phyloP scores from a whole-genome alignment of 352 stramenopile genomes.

The Ophiocytium majus region DNA sequence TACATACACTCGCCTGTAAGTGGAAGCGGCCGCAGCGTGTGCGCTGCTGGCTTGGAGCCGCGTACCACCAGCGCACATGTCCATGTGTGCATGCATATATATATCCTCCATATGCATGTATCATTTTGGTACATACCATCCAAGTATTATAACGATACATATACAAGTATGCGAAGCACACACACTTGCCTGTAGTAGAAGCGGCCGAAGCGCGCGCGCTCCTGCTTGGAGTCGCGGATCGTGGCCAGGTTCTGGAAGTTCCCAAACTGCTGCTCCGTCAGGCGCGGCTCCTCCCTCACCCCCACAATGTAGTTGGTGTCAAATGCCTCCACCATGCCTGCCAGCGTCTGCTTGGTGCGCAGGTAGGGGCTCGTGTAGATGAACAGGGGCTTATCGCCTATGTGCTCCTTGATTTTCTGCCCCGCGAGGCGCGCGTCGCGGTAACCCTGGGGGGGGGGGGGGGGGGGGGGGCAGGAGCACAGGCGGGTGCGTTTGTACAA shows the following conservation, averaged over 20 bases:
- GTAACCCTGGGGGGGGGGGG: slow-evolving; percentile 29
- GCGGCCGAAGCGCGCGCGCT: slow-evolving; percentile 67
- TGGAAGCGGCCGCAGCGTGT: no score
- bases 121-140: no score
- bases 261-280: slow-evolving; percentile 70
- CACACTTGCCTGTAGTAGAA: slow-evolving; percentile 72
- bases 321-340: slow-evolving; percentile 58
- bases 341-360: slow-evolving; percentile 59
- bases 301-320: slow-evolving; percentile 59
- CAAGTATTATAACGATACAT: no score
- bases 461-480: background rate
- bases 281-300: slow-evolving; percentile 57
- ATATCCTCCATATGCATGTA: no score
- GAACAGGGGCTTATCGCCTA: slow-evolving; percentile 59
- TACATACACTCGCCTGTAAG: no score
- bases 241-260: slow-evolving; percentile 74
- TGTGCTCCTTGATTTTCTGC: slow-evolving; percentile 56
- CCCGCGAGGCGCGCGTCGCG: slow-evolving; percentile 53
- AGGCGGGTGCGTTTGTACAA: background rate
- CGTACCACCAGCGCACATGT: no score
- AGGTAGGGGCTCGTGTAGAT: slow-evolving; percentile 61
- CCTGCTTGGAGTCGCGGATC: slow-evolving; percentile 63
- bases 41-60: no score
- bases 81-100: no score
- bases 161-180: no score